Conservation (phyloP, 2,329 filamentous ascomycete genomes). For the Clathrospora elynae region DNA sequence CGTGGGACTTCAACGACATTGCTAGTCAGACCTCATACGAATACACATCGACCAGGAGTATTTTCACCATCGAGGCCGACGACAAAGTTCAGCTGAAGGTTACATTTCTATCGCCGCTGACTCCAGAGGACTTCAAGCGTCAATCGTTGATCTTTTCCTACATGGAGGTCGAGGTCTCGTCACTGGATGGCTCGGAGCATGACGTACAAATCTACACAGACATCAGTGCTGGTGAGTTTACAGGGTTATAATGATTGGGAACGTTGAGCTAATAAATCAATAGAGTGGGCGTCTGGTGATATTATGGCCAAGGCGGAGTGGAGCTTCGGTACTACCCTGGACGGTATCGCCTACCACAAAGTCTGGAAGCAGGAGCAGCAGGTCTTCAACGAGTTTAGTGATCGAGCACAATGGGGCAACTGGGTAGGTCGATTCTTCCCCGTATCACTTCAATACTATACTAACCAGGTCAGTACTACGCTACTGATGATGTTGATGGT, state of each 20-base stretch:
- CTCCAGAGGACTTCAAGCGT: constrained; percentile 66
- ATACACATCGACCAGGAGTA: constrained; percentile 74
- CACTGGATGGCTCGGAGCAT: constrained; percentile 66
- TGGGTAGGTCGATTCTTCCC: constrained; percentile 36
- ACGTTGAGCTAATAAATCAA: constrained; percentile 13
- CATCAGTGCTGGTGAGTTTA: constrained; percentile 66
- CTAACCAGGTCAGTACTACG: constrained; percentile 51
- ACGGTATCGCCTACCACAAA: constrained; percentile 64
- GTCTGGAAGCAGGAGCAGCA: constrained; percentile 55
- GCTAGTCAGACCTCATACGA: constrained; percentile 67
- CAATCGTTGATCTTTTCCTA: constrained; percentile 76
- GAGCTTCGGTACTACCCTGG: constrained; percentile 56
- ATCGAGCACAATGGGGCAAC: constrained; percentile 60
- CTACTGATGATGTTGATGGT: constrained; percentile 50
- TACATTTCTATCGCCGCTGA: constrained; percentile 73
- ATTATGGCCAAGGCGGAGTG: constrained; percentile 62
- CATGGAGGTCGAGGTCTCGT: constrained; percentile 66
- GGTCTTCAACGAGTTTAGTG: constrained; percentile 53
- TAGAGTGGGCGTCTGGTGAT: constrained; percentile 76
- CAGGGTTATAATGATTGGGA: not conserved
- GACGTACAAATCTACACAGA: constrained; percentile 74
- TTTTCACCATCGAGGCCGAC: constrained; percentile 69
- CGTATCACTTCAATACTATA: not conserved
- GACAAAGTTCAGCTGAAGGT: constrained; percentile 67
- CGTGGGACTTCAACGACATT: constrained; percentile 51